Evolutionary conservation across 2,329 filamentous ascomycete genomes (phyloP).

Genomic region (Cucurbitaria berberidis): DNA sequence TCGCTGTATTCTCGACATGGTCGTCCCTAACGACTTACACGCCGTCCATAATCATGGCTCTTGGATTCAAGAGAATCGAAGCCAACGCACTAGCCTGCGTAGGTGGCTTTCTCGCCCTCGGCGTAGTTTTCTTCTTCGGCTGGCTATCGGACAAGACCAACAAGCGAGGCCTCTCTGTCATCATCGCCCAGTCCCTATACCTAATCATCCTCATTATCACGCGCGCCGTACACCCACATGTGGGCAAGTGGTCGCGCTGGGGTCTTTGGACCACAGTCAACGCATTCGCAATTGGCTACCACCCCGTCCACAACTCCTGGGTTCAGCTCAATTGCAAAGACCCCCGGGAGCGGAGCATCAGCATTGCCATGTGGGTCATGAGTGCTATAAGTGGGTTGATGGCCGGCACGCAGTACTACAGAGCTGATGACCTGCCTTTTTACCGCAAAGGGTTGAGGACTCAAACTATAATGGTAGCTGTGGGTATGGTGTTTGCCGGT

Average conservation of each 20-base stretch:
- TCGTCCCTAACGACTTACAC: slow-evolving; percentile 60
- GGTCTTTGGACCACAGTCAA: slow-evolving; percentile 61
- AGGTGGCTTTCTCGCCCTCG: slow-evolving; percentile 53
- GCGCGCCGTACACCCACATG: slow-evolving; percentile 51
- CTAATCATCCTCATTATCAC: slow-evolving; percentile 54
- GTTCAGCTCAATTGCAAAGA: slow-evolving; percentile 59
- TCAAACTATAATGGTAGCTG: slow-evolving; percentile 55
- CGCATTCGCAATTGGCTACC: slow-evolving; percentile 59
- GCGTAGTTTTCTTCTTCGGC: slow-evolving; percentile 57
- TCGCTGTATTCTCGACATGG: slow-evolving; percentile 61
- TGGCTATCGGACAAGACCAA: slow-evolving; percentile 57
- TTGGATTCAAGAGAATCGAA: slow-evolving; percentile 55
- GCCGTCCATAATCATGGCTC: slow-evolving; percentile 51
- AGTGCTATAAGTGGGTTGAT: slow-evolving; percentile 59
- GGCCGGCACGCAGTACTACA: slow-evolving; percentile 60
- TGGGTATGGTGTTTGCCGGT: slow-evolving; percentile 50
- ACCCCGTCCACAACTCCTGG: slow-evolving; percentile 62
- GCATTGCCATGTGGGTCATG: slow-evolving; percentile 61
- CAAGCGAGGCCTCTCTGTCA: slow-evolving; percentile 53
- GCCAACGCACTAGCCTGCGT: slow-evolving; percentile 57
- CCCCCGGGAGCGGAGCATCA: slow-evolving; percentile 56
- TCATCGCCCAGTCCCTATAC: slow-evolving; percentile 55
- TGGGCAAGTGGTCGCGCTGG: slow-evolving; percentile 58
- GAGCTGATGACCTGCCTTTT: slow-evolving; percentile 51
- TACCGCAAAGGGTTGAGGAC: slow-evolving; percentile 55